These are phyloP conservation scores for Ambrosia artemisiifolia DNA, from an alignment of 129 eudicot genomes.

Conservation along the genomic window DNA sequence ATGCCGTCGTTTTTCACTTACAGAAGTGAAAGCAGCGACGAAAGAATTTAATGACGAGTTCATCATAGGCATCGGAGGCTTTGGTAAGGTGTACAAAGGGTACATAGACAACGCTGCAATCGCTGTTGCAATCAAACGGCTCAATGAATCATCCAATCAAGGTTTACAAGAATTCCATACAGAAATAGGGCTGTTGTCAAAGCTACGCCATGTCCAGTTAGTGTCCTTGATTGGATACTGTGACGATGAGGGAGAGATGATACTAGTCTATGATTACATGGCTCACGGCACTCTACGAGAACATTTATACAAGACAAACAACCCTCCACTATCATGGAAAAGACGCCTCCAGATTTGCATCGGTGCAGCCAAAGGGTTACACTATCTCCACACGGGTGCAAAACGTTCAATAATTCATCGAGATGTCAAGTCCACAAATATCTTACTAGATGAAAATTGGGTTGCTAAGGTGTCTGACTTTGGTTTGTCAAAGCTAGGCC, in stretches of 20 bases:
- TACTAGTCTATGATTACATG: constrained; percentile 42
- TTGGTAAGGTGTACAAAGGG: constrained; percentile 45
- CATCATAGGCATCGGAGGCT: constrained; percentile 35
- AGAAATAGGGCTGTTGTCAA: constrained; percentile 22
- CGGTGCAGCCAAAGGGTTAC: constrained; percentile 54
- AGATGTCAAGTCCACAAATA: constrained; percentile 52
- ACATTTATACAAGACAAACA: constrained; percentile 34
- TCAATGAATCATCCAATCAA: constrained; percentile 31
- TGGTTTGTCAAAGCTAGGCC: constrained; percentile 49
- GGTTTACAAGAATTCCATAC: constrained; percentile 33
- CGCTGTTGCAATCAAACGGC: constrained; percentile 37
- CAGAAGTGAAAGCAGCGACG: constrained; percentile 32
- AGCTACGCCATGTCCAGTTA: constrained; percentile 31
- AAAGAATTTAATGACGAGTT: constrained; percentile 14
- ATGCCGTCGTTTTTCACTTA: constrained; percentile 34
- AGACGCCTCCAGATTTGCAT: constrained; percentile 48
- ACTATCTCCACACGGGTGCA: constrained; percentile 45
- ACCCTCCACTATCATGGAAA: constrained; percentile 42
- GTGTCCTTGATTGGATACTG: constrained; percentile 43
- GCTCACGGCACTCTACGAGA: constrained; percentile 33
- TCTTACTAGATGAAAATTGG: constrained; percentile 47
- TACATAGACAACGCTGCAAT: constrained; percentile 11
- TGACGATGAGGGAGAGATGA: constrained; percentile 31
- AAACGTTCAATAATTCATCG: constrained; percentile 43
- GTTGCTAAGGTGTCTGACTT: constrained; percentile 64